Base-by-base conservation (phyloP, 2,329 filamentous ascomycete genomes). In the Domatiomyces globalis region DNA sequence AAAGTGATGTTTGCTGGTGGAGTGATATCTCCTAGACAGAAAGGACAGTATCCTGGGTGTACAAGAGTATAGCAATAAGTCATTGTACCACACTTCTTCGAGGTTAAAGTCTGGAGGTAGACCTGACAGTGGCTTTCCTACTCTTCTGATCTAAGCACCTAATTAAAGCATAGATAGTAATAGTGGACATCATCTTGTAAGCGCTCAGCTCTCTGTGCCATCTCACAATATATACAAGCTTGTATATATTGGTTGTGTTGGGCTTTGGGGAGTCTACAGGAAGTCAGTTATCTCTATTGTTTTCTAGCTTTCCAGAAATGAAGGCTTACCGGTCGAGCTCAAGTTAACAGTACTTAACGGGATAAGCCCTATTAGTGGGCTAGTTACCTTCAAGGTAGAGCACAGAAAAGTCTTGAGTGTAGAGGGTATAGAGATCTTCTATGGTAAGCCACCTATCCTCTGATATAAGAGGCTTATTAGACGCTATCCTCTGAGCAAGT, bases 61-160 rank as follows among this genome's bases (percentile, higher is more conserved):
- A 57, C 47, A 12, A 56, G 43, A 2, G 56, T 58, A 29, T 56
- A 43, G 45, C 45, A 52, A 50, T 58, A 54, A 19, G 50, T 54
- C 18, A 58, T 50, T 18, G 50, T 49, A 6, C 52, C 54, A 36
- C 52, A 58, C 19, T 45, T 42, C 44, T 56, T 56, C 9, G 52
- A 44, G 18, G 29, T 39, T 12, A 54, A 33, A 2, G 46, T 29
- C 4, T 49, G 19, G n/a, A 58, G 27, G 44, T 58, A 52, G 44
- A 12, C 36, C 46, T 52, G 48, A 46, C 54, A 58, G 50, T 57
- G 54, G 25, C 45, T 25, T 20, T 57, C 49, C 49, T 45, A 57
- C 27, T 48, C 39, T 25, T 52, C 46, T n/a, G 20, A 12, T 36
- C 51, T 45, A 49, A 54, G 36, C 19, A 51, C 20, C 54, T 44